Evolutionary conservation across 495 filamentous ascomycete species (phyloP), one percentile per base, ranked within the genome.

Genomic region (Podospora sp.): DNA sequence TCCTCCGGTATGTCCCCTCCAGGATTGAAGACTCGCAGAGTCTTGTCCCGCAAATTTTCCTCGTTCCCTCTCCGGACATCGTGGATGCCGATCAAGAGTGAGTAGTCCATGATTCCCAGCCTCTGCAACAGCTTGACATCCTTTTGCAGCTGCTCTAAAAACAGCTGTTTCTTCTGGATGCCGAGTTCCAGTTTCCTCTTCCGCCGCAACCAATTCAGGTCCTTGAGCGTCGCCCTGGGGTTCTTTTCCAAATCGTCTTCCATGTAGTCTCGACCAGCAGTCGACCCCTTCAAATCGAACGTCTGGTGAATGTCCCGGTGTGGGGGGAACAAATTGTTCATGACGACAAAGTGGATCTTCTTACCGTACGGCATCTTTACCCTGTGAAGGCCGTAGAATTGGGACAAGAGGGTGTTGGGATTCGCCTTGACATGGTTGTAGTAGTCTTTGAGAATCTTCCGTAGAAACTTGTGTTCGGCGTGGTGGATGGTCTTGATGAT

Each of bases 401-500:
- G 95, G 16, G 95, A 98, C 20, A 99, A 89, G 8, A 99, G 83
- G 2, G 95, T 99, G 76, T 98, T 95, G 0, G 96, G 96, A 74
- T 99, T 96, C 46, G 91, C 84, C 65, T 89, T 90, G 71, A 99
- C 91, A 76, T 99, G 96, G 27, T 92, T 81, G 79, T 96, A 98
- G 76, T 99, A 99, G 36, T 97, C 91, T 63, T 90, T 91, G 62
- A 99, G 82, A 52, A 97, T 92, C 76, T 91, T 96, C 60, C 95
- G 87, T 50, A 99, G 85, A 66, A 97, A 91, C 72, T 96, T 96
- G 80, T 99, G 96, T 76, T 99, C 95, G 64, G 88, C 88, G 71
- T 97, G 95, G 75, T 98, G 95, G 65, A 99, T 99, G 16, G 95
- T 99, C 77, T 99, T 99, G 87, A 99, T 99, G 78, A 99, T 99